Conservation (phyloP, 1,284 basidiomycete genomes). For the Cystobasidium pallidum region DNA sequence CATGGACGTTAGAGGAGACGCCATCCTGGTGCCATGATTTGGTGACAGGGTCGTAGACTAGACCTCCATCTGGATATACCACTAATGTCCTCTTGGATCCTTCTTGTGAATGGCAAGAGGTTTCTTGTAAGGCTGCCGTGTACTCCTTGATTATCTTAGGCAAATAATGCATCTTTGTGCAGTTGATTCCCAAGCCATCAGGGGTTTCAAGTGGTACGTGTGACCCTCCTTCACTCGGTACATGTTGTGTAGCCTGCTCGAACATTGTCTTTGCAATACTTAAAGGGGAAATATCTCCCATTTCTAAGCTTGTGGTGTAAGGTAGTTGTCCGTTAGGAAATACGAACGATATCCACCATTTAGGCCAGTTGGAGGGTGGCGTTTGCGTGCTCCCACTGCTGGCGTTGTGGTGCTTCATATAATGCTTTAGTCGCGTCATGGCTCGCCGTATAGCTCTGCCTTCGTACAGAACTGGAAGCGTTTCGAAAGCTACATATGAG, state of each 20-base stretch:
- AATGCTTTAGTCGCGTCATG: conserved; percentile 59
- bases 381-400: conserved; percentile 40
- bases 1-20: conserved; percentile 52
- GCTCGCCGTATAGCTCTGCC: conserved; percentile 68
- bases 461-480: conserved; percentile 71
- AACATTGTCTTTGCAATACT: conserved; percentile 5
- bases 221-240: conserved; percentile 46
- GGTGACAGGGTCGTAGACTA: conserved; percentile 62
- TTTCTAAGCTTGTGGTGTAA: conserved; percentile 56
- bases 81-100: conserved; percentile 61
- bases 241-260: neutral
- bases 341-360: conserved; percentile 77
- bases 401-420: conserved; percentile 47
- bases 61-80: conserved; percentile 73
- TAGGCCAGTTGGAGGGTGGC: conserved; percentile 49
- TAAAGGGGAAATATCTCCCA: conserved; percentile 48
- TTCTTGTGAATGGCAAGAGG: neutral
- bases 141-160: conserved; percentile 7
- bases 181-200: conserved; percentile 71
- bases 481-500: conserved; percentile 76
- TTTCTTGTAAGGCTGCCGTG: conserved; percentile 22
- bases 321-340: conserved; percentile 65
- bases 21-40: conserved; percentile 60
- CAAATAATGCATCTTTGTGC: conserved; percentile 59
- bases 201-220: conserved; percentile 57